Percentiles rank a stretch among this genome's conserved stretches.
These are phyloP conservation scores for Candida dajiaensis DNA, from an alignment of 805 yeast genomes.

Conservation along the genomic window DNA sequence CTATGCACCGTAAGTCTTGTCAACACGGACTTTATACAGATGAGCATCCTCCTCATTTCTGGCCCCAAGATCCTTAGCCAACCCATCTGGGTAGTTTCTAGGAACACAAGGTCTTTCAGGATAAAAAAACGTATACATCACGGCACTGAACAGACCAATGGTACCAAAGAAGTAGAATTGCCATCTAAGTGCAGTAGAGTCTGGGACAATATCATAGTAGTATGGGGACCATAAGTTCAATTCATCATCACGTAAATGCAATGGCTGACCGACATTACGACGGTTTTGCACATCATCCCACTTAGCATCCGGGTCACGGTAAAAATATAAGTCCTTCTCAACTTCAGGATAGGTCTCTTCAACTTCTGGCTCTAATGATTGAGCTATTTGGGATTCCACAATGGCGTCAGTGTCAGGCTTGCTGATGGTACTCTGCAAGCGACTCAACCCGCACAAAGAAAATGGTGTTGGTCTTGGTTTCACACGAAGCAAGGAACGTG, in stretches of 20 bases:
- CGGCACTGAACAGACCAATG: slow-evolving; percentile 33
- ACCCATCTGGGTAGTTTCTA: slow-evolving; percentile 72
- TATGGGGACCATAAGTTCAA: slow-evolving; percentile 88
- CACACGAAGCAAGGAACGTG: neutral
- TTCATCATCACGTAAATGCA: slow-evolving; percentile 66
- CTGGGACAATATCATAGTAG: slow-evolving; percentile 52
- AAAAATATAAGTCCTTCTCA: slow-evolving; percentile 53
- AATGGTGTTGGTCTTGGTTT: neutral
- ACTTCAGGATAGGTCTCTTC: slow-evolving; percentile 45
- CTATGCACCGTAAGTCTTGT: slow-evolving; percentile 23
- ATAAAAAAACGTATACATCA: slow-evolving; percentile 44
- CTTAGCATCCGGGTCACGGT: slow-evolving; percentile 62
- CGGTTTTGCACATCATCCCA: slow-evolving; percentile 80
- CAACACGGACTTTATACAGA: slow-evolving; percentile 37
- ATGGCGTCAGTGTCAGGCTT: neutral
- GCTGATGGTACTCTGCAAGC: neutral
- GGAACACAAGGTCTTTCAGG: slow-evolving; percentile 73
- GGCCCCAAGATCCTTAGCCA: slow-evolving; percentile 71
- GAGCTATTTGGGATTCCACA: neutral
- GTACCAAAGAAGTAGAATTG: slow-evolving; percentile 52
- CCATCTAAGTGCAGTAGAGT: slow-evolving; percentile 54
- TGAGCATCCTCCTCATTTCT: slow-evolving; percentile 36
- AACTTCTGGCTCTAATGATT: neutral
- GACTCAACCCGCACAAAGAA: neutral
- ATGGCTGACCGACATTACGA: slow-evolving; percentile 69